phyloP scores from a whole-genome alignment of 108 stramenopile species.

The Cyclostephanos invisitatus region DNA sequence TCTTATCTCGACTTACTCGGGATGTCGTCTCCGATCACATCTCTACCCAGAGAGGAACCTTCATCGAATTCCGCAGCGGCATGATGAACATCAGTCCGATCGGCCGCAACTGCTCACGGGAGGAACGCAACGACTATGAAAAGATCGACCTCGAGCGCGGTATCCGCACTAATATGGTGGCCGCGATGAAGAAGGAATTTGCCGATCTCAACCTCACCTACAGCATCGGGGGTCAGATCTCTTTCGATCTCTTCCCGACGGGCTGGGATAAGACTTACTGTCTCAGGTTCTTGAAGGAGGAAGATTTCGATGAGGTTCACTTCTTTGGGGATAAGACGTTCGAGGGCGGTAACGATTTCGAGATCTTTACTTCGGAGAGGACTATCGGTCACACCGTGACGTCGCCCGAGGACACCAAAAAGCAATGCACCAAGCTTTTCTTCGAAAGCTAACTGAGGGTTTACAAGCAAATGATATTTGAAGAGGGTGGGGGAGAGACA shows the following conservation, averaged over 20 bases:
- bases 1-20: background rate
- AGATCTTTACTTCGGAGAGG: conserved; percentile 92
- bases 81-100: conserved; percentile 99
- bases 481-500: too few relatives aligned
- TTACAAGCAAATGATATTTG: too few relatives aligned
- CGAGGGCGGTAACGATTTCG: conserved; percentile 98
- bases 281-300: conserved; percentile 75
- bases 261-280: conserved; percentile 99
- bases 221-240: conserved; percentile 98
- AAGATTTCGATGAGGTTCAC: conserved; percentile 97
- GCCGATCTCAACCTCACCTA: conserved; percentile 90
- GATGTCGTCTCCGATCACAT: background rate
- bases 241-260: conserved; percentile 96
- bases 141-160: conserved; percentile 85
- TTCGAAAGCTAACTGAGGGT: too few relatives aligned
- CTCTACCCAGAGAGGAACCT: conserved; percentile 88
- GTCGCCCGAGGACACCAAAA: conserved; percentile 93
- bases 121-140: conserved; percentile 98
- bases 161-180: conserved; percentile 91
- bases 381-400: conserved; percentile 97
- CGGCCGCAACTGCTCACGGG: conserved; percentile 96
- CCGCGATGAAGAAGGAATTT: conserved; percentile 92
- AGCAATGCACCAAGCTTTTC: conserved; percentile 91
- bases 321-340: conserved; percentile 99
- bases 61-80: conserved; percentile 98